Evolutionary conservation across 2,329 filamentous ascomycete species (phyloP), one percentile per base, ranked within the genome.

Genomic region (Rugonectria rugulosa): DNA sequence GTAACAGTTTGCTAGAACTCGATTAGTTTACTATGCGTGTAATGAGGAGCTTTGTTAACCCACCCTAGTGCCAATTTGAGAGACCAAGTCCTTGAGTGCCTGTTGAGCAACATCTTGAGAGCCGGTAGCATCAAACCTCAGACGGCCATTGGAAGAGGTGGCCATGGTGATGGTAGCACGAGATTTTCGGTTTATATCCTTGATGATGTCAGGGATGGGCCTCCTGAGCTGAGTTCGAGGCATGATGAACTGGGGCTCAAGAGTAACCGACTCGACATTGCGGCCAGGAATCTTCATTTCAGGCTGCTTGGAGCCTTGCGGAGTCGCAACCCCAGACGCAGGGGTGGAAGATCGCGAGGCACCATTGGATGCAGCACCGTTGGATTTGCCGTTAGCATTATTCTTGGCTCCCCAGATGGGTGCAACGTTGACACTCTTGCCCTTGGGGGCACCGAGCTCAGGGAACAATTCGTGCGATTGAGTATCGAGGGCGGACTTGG

Each of bases 401-500:
- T 82, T 87, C 76, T 88, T 90, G 29, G 84, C 85, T 60, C 89
- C 89, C 92, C 94, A 97, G 64, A 90, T 87, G 40, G 88, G 86
- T 41, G 88, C 81, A 56, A 86, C 82, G 63, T 85, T 83, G 53
- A 86, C 81, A 60, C 86, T 79, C 75, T 92, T 93, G 48, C 86
- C 79, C 74, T 86, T 87, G 53, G 81, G 75, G 19, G 78, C 84
- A 60, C 93, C 94, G 41, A 99, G 85, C 66, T 93, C 88, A n/a
- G 95, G 95, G 82, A 99, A 99, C 56, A 91, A 80, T 75, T 98
- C 93, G 70, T 96, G 90, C 15, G 91, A 96, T 69, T 91, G 84
- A 17, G 91, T 93, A 74, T 98, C 91, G 59, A 97, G 78, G 47
- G 68, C 51, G 32, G 81, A 67, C 37, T 77, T 74, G 26, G 75